Percentiles rank a stretch among this genome's conserved stretches.
phyloP scores from a whole-genome alignment of 106 monocot species.

The Iris macrosiphon region DNA sequence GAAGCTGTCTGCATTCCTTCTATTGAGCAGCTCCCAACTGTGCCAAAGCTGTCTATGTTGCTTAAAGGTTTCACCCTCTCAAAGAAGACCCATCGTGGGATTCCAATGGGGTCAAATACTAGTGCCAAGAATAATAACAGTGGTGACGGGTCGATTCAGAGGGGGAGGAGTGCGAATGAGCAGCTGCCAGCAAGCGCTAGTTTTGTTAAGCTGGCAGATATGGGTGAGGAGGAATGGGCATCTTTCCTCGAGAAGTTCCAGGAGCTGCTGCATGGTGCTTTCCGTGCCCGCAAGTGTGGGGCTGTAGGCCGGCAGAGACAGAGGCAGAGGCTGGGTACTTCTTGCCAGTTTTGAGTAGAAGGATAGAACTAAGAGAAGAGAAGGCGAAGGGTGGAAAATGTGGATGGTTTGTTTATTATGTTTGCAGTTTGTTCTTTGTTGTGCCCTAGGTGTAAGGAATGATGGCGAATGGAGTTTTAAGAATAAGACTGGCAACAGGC shows the following conservation, averaged over 20 bases:
- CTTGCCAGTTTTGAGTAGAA: slow-evolving; percentile 55
- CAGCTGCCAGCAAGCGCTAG: slow-evolving; percentile 43
- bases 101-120: no score
- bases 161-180: slow-evolving; percentile 57
- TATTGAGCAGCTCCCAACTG: neutral
- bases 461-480: neutral
- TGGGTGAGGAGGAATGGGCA: slow-evolving; percentile 76
- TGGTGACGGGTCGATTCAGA: no score
- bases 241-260: slow-evolving; percentile 72
- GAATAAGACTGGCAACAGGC: neutral
- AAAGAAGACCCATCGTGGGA: slow-evolving; percentile 11
- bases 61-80: slow-evolving; percentile 35
- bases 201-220: slow-evolving; percentile 74
- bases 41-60: slow-evolving; percentile 39
- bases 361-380: neutral
- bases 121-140: no score
- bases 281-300: slow-evolving; percentile 22
- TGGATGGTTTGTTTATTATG: neutral
- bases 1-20: neutral
- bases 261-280: slow-evolving; percentile 41
- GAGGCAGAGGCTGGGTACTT: slow-evolving; percentile 46
- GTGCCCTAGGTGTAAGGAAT: slow-evolving; percentile 24
- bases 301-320: slow-evolving; percentile 16
- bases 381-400: neutral
- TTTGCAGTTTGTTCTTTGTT: slow-evolving; percentile 13